Percentiles rank a stretch among this genome's conserved stretches.
phyloP scores from a whole-genome alignment of 2,329 filamentous ascomycete species.

The Trichocomaceae sp. region DNA sequence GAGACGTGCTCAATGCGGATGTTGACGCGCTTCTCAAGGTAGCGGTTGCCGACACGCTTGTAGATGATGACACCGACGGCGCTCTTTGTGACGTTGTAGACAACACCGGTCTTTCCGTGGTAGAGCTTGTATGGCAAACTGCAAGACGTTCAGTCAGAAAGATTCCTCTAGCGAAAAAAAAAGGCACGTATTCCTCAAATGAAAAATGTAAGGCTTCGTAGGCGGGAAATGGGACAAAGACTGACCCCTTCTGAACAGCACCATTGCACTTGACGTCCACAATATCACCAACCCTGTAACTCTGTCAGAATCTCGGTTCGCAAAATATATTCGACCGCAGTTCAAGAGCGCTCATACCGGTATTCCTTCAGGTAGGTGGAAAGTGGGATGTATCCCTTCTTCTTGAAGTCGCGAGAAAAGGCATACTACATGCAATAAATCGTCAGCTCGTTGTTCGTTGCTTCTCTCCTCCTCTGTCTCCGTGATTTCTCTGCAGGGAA shows the following conservation, averaged over 20 bases:
- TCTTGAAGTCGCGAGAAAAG: constrained; percentile 90
- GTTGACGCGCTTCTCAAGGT: constrained; percentile 99
- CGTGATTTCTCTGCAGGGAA: background rate
- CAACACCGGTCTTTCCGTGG: constrained; percentile 96
- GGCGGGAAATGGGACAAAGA: constrained; percentile 23
- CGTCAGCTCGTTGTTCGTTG: constrained; percentile 26
- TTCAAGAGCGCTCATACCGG: constrained; percentile 53
- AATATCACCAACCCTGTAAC: constrained; percentile 84
- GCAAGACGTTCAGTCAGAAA: constrained; percentile 25
- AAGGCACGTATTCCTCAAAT: background rate
- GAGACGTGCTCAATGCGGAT: constrained; percentile 95
- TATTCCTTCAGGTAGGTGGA: constrained; percentile 93
- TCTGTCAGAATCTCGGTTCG: constrained; percentile 41
- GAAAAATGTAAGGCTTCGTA: constrained; percentile 1
- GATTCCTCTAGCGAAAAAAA: background rate
- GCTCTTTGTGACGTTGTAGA: constrained; percentile 99
- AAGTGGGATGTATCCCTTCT: constrained; percentile 89
- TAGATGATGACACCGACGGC: constrained; percentile 98
- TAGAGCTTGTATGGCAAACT: constrained; percentile 99
- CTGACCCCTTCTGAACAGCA: constrained; percentile 96
- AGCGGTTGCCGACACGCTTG: constrained; percentile 99
- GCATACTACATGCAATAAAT: constrained; percentile 57
- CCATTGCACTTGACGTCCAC: constrained; percentile 99
- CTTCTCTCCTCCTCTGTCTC: background rate
- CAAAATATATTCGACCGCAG: constrained; percentile 9